Evolutionary conservation across 2,329 filamentous ascomycete genomes (phyloP).

Genomic region (Monosporascus sp.): DNA sequence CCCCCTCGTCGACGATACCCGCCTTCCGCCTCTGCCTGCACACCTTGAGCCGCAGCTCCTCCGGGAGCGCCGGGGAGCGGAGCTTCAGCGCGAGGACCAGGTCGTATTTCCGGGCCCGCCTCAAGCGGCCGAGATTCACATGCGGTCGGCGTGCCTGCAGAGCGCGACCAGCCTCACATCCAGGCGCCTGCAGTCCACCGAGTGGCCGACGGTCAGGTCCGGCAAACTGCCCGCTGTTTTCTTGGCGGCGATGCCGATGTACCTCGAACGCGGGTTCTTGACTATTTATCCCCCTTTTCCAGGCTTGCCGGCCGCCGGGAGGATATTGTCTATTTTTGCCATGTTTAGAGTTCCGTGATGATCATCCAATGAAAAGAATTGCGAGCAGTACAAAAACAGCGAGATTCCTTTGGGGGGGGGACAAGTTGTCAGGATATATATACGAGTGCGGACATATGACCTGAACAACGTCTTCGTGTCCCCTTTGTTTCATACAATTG

Average conservation of each 20-base stretch:
- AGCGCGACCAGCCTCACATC: conserved; percentile 12
- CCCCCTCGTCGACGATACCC: conserved; percentile 2
- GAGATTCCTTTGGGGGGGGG: no score
- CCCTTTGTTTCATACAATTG: no score
- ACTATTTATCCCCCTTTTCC: conserved; percentile 7
- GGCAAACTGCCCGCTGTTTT: neutral
- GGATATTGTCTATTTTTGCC: no score
- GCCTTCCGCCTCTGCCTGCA: neutral
- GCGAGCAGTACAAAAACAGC: no score
- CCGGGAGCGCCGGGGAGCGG: conserved; percentile 4
- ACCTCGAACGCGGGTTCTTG: conserved; percentile 10
- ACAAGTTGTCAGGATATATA: no score
- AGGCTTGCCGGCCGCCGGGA: no score
- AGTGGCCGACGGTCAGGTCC: conserved; percentile 13
- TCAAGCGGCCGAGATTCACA: conserved; percentile 2
- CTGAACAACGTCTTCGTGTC: no score
- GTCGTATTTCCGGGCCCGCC: conserved; percentile 8
- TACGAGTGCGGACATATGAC: no score
- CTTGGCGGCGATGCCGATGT: conserved; percentile 9
- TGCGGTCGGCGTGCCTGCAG: conserved; percentile 6
- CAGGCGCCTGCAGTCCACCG: conserved; percentile 6
- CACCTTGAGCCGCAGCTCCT: conserved; percentile 2
- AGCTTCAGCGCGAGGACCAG: conserved; percentile 16
- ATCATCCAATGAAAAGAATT: no score
- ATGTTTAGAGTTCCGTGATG: no score